A percentile compares a stretch with the other conserved stretches of the same genome.
phyloP scores from a whole-genome alignment of 768 basidiomycete genomes.

The Pleurotus pulmonarius region DNA sequence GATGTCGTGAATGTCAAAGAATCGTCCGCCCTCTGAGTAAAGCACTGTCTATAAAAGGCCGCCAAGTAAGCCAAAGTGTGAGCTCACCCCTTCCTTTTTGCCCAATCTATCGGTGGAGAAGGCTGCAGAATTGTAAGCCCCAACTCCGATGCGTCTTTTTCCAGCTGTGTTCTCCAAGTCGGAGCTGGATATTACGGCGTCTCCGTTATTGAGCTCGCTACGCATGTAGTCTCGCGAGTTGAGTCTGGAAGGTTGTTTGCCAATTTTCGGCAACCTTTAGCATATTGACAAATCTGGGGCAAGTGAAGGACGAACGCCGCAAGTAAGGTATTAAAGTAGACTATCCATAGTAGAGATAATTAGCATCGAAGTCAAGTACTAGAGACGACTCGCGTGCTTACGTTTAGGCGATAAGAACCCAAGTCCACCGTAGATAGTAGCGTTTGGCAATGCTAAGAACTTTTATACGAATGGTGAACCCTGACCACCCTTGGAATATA shows the following conservation, averaged over 20 bases:
- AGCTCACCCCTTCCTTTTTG: too few species aligned
- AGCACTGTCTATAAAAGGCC: too few species aligned
- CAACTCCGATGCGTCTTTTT: too few species aligned
- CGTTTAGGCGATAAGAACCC: slow-evolving; percentile 5
- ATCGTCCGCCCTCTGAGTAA: too few species aligned
- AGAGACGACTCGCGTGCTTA: background rate
- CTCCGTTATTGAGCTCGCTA: background rate
- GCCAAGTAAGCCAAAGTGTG: too few species aligned
- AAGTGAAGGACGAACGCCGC: background rate
- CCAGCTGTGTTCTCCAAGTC: background rate
- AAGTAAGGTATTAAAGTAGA: background rate
- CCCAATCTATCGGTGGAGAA: too few species aligned
- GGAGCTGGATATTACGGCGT: background rate
- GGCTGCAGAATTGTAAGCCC: too few species aligned
- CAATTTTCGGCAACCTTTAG: background rate
- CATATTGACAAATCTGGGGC: background rate
- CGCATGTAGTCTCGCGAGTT: slow-evolving; percentile 5
- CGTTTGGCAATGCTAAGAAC: slow-evolving; percentile 7
- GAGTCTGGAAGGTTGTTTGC: background rate
- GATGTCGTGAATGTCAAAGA: too few species aligned
- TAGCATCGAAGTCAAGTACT: background rate
- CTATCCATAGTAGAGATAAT: background rate
- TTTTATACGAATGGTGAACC: background rate
- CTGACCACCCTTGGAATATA: background rate
- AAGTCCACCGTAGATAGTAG: slow-evolving; percentile 6